A percentile compares a stretch with the other conserved stretches of the same genome.
Conservation (phyloP, 495 filamentous ascomycete genomes). For the Aspergillus diversus region DNA sequence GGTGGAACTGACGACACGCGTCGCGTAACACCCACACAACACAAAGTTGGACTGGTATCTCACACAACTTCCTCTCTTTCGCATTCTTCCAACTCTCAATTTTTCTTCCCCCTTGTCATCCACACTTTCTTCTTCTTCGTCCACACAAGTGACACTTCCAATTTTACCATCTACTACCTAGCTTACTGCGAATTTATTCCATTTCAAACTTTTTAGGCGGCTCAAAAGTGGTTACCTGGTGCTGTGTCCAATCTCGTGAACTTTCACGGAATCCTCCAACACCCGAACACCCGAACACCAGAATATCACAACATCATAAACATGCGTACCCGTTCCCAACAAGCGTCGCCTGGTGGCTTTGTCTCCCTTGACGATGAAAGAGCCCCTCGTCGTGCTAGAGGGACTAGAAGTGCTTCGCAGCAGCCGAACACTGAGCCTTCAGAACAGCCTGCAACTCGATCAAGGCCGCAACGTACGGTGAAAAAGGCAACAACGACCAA, state of each 20-base stretch:
- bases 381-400: slow-evolving; percentile 25
- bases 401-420: slow-evolving; percentile 19
- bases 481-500: slow-evolving; percentile 19
- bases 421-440: slow-evolving; percentile 18
- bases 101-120: slow-evolving; percentile 7
- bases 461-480: slow-evolving; percentile 21
- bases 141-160: neutral
- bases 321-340: slow-evolving; percentile 35
- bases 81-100: neutral
- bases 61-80: neutral
- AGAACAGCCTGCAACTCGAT: slow-evolving; percentile 20
- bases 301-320: slow-evolving; percentile 11
- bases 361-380: slow-evolving; percentile 25
- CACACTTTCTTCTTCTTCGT: slow-evolving; percentile 9
- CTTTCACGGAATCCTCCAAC: neutral
- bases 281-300: neutral
- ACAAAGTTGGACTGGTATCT: neutral
- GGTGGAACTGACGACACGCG: slow-evolving; percentile 6
- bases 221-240: neutral
- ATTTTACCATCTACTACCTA: neutral
- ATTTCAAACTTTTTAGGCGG: neutral
- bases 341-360: slow-evolving; percentile 29
- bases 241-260: neutral
- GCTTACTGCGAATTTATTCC: neutral
- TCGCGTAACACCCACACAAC: slow-evolving; percentile 16